These are phyloP conservation scores for Geranium rotundifolium DNA, from an alignment of 345 rosid genomes.

Conservation along the genomic window DNA sequence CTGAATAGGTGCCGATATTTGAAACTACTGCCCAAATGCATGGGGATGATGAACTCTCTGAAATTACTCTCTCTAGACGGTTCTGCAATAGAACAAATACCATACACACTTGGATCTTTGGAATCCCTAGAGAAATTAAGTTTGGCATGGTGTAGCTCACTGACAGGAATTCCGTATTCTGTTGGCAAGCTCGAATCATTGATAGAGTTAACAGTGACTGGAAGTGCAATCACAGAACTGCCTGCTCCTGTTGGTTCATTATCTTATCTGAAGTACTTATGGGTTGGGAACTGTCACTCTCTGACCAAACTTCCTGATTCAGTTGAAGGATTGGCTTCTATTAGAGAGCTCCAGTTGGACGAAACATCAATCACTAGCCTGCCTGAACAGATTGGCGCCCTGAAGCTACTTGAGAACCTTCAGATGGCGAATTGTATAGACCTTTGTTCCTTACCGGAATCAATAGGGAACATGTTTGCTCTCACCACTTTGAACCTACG, in stretches of 20 bases:
- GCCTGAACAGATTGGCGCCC: slow-evolving; percentile 27
- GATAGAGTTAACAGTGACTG: slow-evolving; percentile 10
- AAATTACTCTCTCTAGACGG: slow-evolving; percentile 23
- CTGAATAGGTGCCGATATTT: slow-evolving; percentile 16
- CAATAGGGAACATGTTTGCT: slow-evolving; percentile 25
- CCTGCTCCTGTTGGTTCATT: slow-evolving; percentile 37
- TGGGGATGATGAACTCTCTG: slow-evolving; percentile 28
- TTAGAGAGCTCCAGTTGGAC: slow-evolving; percentile 15
- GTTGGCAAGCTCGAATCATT: slow-evolving; percentile 27
- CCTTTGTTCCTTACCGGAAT: slow-evolving; percentile 26
- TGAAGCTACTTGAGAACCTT: slow-evolving; percentile 34
- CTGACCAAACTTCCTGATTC: slow-evolving; percentile 36
- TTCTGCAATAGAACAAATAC: slow-evolving; percentile 28
- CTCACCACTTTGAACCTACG: slow-evolving; percentile 21
- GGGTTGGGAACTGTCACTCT: slow-evolving; percentile 14
- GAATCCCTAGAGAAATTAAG: slow-evolving; percentile 28
- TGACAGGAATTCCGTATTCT: slow-evolving; percentile 25
- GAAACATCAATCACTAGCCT: slow-evolving; percentile 19
- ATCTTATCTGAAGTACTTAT: slow-evolving; percentile 20
- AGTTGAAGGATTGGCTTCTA: slow-evolving; percentile 24
- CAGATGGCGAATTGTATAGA: slow-evolving; percentile 12
- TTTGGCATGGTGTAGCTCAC: slow-evolving; percentile 19
- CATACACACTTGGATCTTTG: slow-evolving; percentile 24
- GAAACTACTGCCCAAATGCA: slow-evolving; percentile 21
- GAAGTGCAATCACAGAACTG: slow-evolving; percentile 20